A percentile compares a stretch with the other conserved stretches of the same genome.
These are phyloP conservation scores for Berkeleyomyces rouxiae DNA, from an alignment of 2,329 filamentous ascomycete species.

Conservation along the genomic window DNA sequence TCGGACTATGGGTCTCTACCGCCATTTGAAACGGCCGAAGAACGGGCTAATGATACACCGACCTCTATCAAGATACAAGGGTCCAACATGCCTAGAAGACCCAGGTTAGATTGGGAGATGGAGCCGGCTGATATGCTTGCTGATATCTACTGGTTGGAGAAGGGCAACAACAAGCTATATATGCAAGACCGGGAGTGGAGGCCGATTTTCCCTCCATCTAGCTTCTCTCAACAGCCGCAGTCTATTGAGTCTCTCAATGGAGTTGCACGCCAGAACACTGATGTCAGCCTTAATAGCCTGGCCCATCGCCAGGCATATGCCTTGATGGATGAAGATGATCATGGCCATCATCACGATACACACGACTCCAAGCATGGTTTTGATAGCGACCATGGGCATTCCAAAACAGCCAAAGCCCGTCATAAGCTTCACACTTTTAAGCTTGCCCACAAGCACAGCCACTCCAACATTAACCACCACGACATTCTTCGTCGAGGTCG, in stretches of 20 bases:
- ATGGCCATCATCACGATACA: constrained; percentile 19
- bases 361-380: constrained; percentile 6
- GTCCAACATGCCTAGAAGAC: constrained; percentile 46
- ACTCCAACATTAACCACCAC: constrained; percentile 32
- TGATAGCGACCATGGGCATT: constrained; percentile 9
- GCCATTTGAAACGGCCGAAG: constrained; percentile 29
- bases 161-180: constrained; percentile 59
- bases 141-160: constrained; percentile 81
- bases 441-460: constrained; percentile 30
- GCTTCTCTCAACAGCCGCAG: constrained; percentile 13
- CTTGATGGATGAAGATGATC: constrained; percentile 18
- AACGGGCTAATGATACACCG: constrained; percentile 26
- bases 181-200: constrained; percentile 67
- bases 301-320: constrained; percentile 13
- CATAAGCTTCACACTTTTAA: constrained; percentile 13
- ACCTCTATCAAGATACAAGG: constrained; percentile 27
- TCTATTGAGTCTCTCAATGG: constrained; percentile 18
- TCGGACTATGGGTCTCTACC: constrained; percentile 23
- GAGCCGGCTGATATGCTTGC: constrained; percentile 74
- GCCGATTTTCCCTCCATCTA: constrained; percentile 40
- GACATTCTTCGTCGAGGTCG: constrained; percentile 35
- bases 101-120: constrained; percentile 70
- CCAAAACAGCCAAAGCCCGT: constrained; percentile 8
- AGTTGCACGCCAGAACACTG: constrained; percentile 20
- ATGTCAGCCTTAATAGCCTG: constrained; percentile 16